Evolutionary conservation across 192 early-diverging fungal genomes (phyloP).

Genomic region (Podila clonocystis): DNA sequence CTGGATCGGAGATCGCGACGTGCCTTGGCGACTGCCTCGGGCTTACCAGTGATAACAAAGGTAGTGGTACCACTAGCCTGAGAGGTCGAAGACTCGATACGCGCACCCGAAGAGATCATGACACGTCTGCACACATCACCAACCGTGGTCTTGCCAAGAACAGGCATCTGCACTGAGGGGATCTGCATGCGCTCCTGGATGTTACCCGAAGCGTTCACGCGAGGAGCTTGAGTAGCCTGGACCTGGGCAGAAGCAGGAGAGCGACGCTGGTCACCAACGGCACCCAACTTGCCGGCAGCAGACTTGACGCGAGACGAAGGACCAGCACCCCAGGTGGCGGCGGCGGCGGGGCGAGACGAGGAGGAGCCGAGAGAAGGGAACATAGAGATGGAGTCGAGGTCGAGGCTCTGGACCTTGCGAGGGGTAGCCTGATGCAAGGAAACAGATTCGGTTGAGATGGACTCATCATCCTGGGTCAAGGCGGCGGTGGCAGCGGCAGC

Average conservation of each 20-base stretch:
- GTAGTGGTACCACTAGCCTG: constrained; percentile 75
- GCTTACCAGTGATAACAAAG: constrained; percentile 84
- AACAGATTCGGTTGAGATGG: constrained; percentile 3
- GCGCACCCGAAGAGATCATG: constrained; percentile 74
- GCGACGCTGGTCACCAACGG: constrained; percentile 50
- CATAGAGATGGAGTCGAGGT: constrained; percentile 70
- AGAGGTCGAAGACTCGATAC: constrained; percentile 88
- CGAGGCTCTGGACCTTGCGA: constrained; percentile 51
- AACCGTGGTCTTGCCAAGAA: constrained; percentile 56
- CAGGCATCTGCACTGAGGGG: constrained; percentile 58
- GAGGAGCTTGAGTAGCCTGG: constrained; percentile 37
- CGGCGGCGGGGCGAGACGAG: constrained; percentile 44
- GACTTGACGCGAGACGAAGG: constrained; percentile 48
- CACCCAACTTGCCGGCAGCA: constrained; percentile 52
- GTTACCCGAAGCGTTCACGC: constrained; percentile 44
- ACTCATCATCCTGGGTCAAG: constrained; percentile 8
- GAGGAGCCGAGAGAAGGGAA: constrained; percentile 81
- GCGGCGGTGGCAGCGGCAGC: constrained; percentile 27
- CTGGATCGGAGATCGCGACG: constrained; percentile 80
- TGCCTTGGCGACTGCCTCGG: constrained; percentile 80
- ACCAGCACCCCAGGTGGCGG: constrained; percentile 57
- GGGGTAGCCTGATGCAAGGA: constrained; percentile 24
- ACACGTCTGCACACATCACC: constrained; percentile 68
- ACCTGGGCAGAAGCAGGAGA: constrained; percentile 42
- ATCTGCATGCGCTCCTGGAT: constrained; percentile 70